Percentiles rank a stretch among this genome's conserved stretches.
Conservation (phyloP, 2,329 filamentous ascomycete genomes). For the Talaromyces amestolkiae region DNA sequence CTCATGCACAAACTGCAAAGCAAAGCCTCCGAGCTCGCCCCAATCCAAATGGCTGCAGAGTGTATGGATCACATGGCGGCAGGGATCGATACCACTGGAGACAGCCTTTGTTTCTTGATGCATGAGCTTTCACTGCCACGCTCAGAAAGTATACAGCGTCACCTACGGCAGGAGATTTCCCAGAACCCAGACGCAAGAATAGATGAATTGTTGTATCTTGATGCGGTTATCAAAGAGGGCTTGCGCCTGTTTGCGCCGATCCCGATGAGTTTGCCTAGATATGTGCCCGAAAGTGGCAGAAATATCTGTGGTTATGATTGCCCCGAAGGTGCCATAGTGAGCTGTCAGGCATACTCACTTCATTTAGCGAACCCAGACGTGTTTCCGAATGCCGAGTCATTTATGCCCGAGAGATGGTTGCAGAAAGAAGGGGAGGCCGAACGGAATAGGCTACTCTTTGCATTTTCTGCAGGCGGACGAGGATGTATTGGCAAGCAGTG, state of each 20-base stretch:
- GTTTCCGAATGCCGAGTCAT: constrained; percentile 32
- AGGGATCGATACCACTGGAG: constrained; percentile 69
- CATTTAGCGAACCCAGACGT: constrained; percentile 31
- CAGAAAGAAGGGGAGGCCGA: constrained; percentile 31
- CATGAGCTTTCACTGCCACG: constrained; percentile 65
- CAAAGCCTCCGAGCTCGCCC: constrained; percentile 50
- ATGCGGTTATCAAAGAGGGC: constrained; percentile 63
- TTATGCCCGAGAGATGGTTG: constrained; percentile 36
- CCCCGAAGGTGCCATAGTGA: constrained; percentile 38
- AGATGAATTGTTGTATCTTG: constrained; percentile 54
- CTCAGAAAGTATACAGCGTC: constrained; percentile 52
- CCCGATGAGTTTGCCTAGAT: constrained; percentile 52
- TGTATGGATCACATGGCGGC: constrained; percentile 70
- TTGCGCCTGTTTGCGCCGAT: constrained; percentile 57
- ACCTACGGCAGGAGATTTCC: constrained; percentile 54
- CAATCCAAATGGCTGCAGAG: constrained; percentile 62
- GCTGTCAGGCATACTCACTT: constrained; percentile 40
- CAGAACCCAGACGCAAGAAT: constrained; percentile 35
- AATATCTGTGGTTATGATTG: constrained; percentile 38
- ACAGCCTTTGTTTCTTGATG: constrained; percentile 68
- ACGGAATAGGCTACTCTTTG: constrained; percentile 60
- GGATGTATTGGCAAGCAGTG: constrained; percentile 59
- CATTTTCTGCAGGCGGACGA: constrained; percentile 64
- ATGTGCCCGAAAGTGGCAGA: constrained; percentile 39
- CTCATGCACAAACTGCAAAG: constrained; percentile 46